Base-by-base conservation (phyloP, 2,329 filamentous ascomycete genomes). In the Thelonectria discophora region DNA sequence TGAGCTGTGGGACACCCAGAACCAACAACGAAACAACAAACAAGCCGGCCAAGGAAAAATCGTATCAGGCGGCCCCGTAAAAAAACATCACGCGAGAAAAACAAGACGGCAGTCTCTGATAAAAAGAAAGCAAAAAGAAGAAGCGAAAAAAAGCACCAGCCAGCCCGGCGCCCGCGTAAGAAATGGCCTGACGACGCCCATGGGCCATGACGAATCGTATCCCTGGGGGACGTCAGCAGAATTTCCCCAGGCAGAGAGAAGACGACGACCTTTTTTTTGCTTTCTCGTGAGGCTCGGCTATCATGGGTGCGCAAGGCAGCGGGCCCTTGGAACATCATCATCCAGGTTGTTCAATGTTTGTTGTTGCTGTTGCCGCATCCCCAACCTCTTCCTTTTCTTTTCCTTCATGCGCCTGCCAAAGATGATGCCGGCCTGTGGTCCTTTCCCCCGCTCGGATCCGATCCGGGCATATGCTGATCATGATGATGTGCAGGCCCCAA, bases 51-150 rank as follows among this genome's bases (percentile, higher is more conserved):
- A 24, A 24, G 24, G 13, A 27, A 20, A 52, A 56, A 61, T 61
- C 58, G 58, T 56, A 61, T 51, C 58, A 61, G 52, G 48, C 12
- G 52, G 47, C 58, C 46, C 54, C 21, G 17, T 47, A n/a, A 21
- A 30, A 48, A 60, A 52, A 61, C 45, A 61, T 61, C 58, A 61
- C 56, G 58, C 58, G 52, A 61, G 58, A 56, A 56, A 48, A 47
- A 46, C 27, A 40, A 55, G 27, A n/a, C 15, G n/a, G 15, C 24
- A 17, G 7, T 18, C 24, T 47, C 30, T 55, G 18, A 37, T 7
- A 9, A 18, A 24, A 21, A n/a, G 13, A 12, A 13, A 13, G 20
- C n/a, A 18, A 27, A 40, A 39, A 37, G 32, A 40, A 39, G 37
- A 18, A 32, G 30, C 24, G 56, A 20, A 30, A 24, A 39, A 42